Evolutionary conservation across 2,329 filamentous ascomycete species (phyloP).

Genomic region (Fusarium xyrophilum): DNA sequence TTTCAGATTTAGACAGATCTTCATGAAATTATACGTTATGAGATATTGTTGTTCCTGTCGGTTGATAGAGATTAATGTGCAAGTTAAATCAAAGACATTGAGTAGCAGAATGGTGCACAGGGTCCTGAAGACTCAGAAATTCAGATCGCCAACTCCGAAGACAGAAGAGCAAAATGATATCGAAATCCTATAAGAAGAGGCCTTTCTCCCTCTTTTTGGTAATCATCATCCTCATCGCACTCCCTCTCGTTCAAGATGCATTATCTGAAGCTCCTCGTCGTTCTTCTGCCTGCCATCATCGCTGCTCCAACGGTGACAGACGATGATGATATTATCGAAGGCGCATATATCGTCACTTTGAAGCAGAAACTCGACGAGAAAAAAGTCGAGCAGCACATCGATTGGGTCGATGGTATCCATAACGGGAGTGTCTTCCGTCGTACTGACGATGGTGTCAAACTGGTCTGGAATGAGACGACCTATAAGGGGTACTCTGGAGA

Average conservation of each 20-base stretch:
- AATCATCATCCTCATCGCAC: not conserved
- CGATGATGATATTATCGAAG: constrained; percentile 41
- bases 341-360: constrained; percentile 56
- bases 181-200: constrained; percentile 8
- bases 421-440: constrained; percentile 45
- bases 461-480: constrained; percentile 43
- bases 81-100: constrained; percentile 27
- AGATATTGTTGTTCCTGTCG: not conserved
- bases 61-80: constrained; percentile 22
- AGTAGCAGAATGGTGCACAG: constrained; percentile 20
- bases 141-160: not conserved
- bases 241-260: constrained; percentile 24
- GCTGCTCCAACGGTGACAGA: constrained; percentile 7
- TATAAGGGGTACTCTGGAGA: constrained; percentile 53
- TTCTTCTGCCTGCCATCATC: constrained; percentile 28
- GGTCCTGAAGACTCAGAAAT: not conserved
- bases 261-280: constrained; percentile 27
- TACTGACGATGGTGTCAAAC: constrained; percentile 44
- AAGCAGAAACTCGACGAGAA: constrained; percentile 46
- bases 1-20: constrained; percentile 18
- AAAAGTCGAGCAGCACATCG: constrained; percentile 46
- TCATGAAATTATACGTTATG: not conserved
- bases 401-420: constrained; percentile 46
- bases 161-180: not conserved
- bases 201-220: rapidly evolving